Conservation (phyloP, 2,329 filamentous ascomycete genomes). For the Amylocarpus encephaloides region DNA sequence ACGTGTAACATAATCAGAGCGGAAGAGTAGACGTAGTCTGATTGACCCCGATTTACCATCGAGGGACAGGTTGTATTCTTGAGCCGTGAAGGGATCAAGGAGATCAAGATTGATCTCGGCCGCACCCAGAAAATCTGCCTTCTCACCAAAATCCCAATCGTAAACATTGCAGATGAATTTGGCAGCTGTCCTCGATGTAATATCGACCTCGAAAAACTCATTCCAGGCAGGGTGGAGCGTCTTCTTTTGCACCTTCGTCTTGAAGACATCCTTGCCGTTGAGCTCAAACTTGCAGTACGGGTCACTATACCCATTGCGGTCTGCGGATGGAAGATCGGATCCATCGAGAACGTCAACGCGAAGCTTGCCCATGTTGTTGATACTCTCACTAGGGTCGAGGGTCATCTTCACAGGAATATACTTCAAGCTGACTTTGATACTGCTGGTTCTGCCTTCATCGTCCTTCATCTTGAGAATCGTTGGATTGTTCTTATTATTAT, state of each 20-base stretch:
- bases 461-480: constrained; percentile 75
- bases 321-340: constrained; percentile 80
- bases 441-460: constrained; percentile 68
- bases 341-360: constrained; percentile 91
- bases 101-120: constrained; percentile 68
- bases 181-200: constrained; percentile 78
- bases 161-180: constrained; percentile 79
- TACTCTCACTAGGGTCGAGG: constrained; percentile 89
- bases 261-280: constrained; percentile 84
- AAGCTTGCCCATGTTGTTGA: constrained; percentile 97
- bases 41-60: constrained; percentile 87
- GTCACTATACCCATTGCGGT: constrained; percentile 94
- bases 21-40: constrained; percentile 81
- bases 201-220: constrained; percentile 80
- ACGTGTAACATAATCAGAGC: constrained; percentile 82
- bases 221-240: constrained; percentile 94
- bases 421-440: constrained; percentile 84
- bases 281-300: constrained; percentile 94
- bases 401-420: constrained; percentile 93
- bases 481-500: constrained; percentile 65
- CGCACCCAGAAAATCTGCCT: constrained; percentile 82
- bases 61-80: constrained; percentile 67
- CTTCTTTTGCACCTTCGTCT: constrained; percentile 96
- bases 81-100: constrained; percentile 77
- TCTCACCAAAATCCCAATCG: constrained; percentile 96